A percentile compares a stretch with the other conserved stretches of the same genome.
phyloP scores from a whole-genome alignment of 257 asterid species.

The Misopates orontium region DNA sequence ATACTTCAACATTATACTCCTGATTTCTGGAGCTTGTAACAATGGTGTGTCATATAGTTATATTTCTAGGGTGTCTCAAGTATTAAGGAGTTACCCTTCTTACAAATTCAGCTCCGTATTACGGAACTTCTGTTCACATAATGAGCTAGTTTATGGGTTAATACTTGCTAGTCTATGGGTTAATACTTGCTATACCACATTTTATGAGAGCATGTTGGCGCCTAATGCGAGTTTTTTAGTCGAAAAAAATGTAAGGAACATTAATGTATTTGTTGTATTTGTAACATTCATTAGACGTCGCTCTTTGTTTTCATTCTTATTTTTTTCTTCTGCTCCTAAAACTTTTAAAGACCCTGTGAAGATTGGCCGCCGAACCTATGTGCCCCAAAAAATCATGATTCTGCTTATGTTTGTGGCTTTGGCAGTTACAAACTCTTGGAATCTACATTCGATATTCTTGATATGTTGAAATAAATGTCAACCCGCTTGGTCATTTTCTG shows the following conservation, averaged over 20 bases:
- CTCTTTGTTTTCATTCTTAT: no score
- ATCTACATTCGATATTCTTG: no score
- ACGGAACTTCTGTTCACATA: conserved; percentile 4
- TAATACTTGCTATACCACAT: no score
- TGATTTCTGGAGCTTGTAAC: conserved; percentile 10
- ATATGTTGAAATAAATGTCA: no score
- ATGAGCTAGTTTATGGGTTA: neutral
- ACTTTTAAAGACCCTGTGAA: no score
- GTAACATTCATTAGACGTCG: neutral
- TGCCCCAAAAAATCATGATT: no score
- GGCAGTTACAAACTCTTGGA: no score
- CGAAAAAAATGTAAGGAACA: neutral
- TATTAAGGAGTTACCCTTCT: neutral
- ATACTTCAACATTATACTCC: conserved; percentile 7
- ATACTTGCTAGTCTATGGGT: neutral
- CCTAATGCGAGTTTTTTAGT: neutral
- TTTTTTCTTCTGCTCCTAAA: neutral
- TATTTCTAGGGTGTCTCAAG: neutral
- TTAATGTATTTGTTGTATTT: neutral
- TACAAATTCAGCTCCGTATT: neutral
- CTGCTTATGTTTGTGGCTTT: no score
- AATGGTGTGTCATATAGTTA: conserved; percentile 8
- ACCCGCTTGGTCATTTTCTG: no score
- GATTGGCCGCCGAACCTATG: no score
- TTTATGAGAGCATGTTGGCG: neutral